Base-by-base conservation (phyloP, 2,329 filamentous ascomycete genomes). In the Botrytis fragariae region DNA sequence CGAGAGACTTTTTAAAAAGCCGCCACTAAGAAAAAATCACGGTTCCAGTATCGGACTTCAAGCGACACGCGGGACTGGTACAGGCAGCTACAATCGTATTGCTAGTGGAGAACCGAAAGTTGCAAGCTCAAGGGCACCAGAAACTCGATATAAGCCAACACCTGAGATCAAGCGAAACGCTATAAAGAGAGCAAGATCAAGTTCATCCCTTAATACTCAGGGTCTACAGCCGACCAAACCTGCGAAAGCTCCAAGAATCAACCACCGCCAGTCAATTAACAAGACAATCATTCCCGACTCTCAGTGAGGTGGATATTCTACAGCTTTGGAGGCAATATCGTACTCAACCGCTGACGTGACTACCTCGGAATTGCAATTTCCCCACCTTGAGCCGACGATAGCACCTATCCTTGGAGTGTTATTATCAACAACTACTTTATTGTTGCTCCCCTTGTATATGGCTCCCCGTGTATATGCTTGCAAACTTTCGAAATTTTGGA, bases 231-330 rank as follows among this genome's bases (percentile, higher is more conserved):
- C 69, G 14, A 32, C 3, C 6, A 59, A 42, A 42, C 54, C 72
- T 20, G 48, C 51, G 7, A 74, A 74, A 71, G 64, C 61, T 54
- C 74, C 71, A 32, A 69, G 68, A 62, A 29, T 73, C 3, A 51
- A 48, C 22, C 39, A 39, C 25, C 48, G 25, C 18, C 54, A 12
- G 32, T 16, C n/a, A 35, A 42, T n/a, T 29, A 70, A 39, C 22
- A 59, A 60, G 37, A 61, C 69, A 3, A 51, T 69, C 18, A 73
- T 75, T 70, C 71, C 71, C 18, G 69, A 74, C 29, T 75, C 73
- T 9, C 72, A 75, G 16, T 72, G 22, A 68, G n/a, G 22, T 29
- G 5, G 29, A 45, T 3, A 14, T 12, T 18, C 5, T n/a, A 44
- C 16, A 4, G n/a, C 9, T 14, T 20, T 22, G 29, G 39, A n/a